A percentile compares a stretch with the other conserved stretches of the same genome.
phyloP scores from a whole-genome alignment of 164 flowering plant species.

The Santalum album region DNA sequence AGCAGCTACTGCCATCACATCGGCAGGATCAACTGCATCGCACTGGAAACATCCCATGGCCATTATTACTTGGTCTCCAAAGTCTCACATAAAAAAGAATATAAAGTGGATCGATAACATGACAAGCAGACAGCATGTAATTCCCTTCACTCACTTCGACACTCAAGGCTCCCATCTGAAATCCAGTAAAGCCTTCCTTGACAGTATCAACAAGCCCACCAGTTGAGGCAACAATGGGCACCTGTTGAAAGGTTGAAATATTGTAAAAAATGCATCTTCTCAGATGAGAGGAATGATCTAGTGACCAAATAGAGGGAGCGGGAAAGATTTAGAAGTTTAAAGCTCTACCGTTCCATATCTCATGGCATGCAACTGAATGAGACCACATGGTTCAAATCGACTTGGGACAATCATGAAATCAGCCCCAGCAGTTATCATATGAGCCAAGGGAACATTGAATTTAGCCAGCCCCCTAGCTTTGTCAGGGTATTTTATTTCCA shows the following conservation, averaged over 20 bases:
- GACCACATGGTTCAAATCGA: slow-evolving; percentile 97
- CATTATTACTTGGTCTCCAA: neutral
- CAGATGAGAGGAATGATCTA: too few relatives aligned
- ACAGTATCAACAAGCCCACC: slow-evolving; percentile 97
- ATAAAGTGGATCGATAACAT: neutral
- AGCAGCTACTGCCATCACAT: slow-evolving; percentile 46
- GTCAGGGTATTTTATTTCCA: slow-evolving; percentile 59
- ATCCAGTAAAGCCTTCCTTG: slow-evolving; percentile 88
- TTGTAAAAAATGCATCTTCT: neutral
- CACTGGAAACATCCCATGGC: slow-evolving; percentile 34
- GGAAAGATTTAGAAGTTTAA: neutral
- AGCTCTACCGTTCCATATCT: slow-evolving; percentile 74
- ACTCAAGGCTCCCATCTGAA: slow-evolving; percentile 85
- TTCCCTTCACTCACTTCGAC: slow-evolving; percentile 46
- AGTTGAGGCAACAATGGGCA: slow-evolving; percentile 72
- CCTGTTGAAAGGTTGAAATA: slow-evolving; percentile 19
- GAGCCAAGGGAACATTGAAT: slow-evolving; percentile 79
- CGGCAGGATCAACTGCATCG: slow-evolving; percentile 62
- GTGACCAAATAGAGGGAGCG: neutral
- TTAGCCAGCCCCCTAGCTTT: slow-evolving; percentile 78
- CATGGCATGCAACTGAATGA: slow-evolving; percentile 89
- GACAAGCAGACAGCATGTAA: neutral
- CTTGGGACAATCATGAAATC: slow-evolving; percentile 73
- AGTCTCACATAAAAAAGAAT: neutral
- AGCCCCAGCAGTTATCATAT: slow-evolving; percentile 82